Evolutionary conservation across 306 rosid species (phyloP).

Genomic region (Rosa lucieae): DNA sequence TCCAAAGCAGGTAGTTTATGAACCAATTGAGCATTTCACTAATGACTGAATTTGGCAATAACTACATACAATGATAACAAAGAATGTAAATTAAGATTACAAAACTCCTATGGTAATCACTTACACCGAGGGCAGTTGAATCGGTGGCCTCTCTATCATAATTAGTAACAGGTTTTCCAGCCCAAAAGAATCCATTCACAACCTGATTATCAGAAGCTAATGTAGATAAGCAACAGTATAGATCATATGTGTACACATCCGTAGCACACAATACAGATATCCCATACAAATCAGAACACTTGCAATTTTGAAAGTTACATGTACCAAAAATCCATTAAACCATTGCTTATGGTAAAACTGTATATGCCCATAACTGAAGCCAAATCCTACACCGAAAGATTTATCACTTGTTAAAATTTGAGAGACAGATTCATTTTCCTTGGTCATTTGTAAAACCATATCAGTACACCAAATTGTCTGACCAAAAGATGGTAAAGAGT

Average conservation of each 20-base stretch:
- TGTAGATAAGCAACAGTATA: conserved; percentile 3
- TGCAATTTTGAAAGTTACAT: neutral
- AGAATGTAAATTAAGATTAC: conserved; percentile 13
- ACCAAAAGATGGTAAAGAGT: conserved; percentile 4
- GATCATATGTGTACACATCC: neutral
- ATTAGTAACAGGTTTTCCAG: conserved; percentile 71
- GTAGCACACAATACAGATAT: neutral
- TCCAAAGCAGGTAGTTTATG: conserved; percentile 16
- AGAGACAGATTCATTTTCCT: neutral
- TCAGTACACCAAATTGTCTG: neutral
- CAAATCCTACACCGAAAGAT: neutral
- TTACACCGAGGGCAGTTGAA: conserved; percentile 97
- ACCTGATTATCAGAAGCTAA: conserved; percentile 53
- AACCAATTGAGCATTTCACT: conserved; percentile 14
- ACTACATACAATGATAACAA: conserved; percentile 1
- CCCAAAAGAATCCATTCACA: conserved; percentile 98
- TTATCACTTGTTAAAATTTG: neutral
- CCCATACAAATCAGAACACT: neutral
- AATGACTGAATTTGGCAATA: conserved; percentile 17
- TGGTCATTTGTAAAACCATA: neutral
- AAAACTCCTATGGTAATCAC: conserved; percentile 34
- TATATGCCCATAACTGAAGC: conserved; percentile 1
- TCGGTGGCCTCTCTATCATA: conserved; percentile 48
- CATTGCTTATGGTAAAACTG: neutral
- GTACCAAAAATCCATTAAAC: neutral